A percentile compares a stretch with the other conserved stretches of the same genome.
Evolutionary conservation across 768 basidiomycete genomes (phyloP).

Genomic region (Tephrocybe sp.): DNA sequence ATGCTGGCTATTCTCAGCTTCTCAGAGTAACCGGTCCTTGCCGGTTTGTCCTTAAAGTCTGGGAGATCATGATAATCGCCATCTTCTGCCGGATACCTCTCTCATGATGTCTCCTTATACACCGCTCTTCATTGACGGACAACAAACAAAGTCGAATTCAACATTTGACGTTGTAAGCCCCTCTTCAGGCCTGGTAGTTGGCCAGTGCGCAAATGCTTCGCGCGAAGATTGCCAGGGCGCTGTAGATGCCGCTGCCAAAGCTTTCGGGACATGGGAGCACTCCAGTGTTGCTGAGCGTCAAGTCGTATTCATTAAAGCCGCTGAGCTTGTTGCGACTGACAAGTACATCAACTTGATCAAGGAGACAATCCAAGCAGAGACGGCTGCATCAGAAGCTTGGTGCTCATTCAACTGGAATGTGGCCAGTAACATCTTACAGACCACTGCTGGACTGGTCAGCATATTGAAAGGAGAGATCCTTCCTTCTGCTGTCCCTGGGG

Average conservation of each 20-base stretch:
- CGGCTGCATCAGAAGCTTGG: constrained; percentile 31
- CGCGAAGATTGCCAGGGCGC: constrained; percentile 43
- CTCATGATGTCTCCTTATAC: constrained; percentile 31
- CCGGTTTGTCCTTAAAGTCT: too few relatives aligned
- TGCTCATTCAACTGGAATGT: constrained; percentile 22
- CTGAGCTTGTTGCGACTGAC: constrained; percentile 42
- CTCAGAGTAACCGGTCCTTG: too few relatives aligned
- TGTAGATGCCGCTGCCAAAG: constrained; percentile 41
- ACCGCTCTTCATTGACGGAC: constrained; percentile 40
- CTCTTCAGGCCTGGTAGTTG: constrained; percentile 38
- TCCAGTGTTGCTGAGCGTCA: constrained; percentile 33
- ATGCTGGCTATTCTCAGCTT: too few relatives aligned
- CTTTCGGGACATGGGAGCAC: constrained; percentile 48
- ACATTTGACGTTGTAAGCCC: constrained; percentile 49
- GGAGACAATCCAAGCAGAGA: constrained; percentile 36
- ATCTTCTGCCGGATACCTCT: background rate
- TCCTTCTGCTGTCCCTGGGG: constrained; percentile 43
- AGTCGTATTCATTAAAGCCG: constrained; percentile 46
- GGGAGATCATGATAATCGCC: background rate
- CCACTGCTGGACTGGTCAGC: constrained; percentile 32
- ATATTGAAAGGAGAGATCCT: constrained; percentile 42
- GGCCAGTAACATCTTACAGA: constrained; percentile 25
- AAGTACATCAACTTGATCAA: constrained; percentile 36
- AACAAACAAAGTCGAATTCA: constrained; percentile 31
- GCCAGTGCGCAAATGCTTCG: constrained; percentile 43